Evolutionary conservation across 768 basidiomycete species (phyloP).

Genomic region (Austroboletus eburneus): DNA sequence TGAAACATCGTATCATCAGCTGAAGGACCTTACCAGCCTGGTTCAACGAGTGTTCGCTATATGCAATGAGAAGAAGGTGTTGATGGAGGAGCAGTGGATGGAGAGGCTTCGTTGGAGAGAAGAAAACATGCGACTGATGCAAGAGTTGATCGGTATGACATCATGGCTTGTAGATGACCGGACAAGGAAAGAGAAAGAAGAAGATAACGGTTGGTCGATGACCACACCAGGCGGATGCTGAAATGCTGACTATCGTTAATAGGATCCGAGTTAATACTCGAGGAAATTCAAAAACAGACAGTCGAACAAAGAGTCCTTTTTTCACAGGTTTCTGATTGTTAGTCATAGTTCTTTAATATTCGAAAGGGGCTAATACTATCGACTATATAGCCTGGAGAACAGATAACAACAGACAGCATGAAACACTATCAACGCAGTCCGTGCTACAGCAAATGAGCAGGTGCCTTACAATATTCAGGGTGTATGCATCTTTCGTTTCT

Average conservation of each 20-base stretch:
- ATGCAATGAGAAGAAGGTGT: conserved; percentile 49
- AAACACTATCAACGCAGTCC: conserved; percentile 57
- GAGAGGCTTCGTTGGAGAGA: conserved; percentile 51
- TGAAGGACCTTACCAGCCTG: conserved; percentile 62
- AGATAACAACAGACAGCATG: conserved; percentile 54
- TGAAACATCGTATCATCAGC: conserved; percentile 49
- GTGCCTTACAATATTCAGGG: conserved; percentile 75
- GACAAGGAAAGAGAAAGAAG: conserved; percentile 38
- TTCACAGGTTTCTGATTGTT: conserved; percentile 51
- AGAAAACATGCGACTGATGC: conserved; percentile 49
- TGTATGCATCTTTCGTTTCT: conserved; percentile 39
- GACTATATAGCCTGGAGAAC: conserved; percentile 51
- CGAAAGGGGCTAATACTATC: background rate
- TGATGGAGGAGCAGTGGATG: conserved; percentile 52
- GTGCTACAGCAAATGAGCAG: conserved; percentile 67
- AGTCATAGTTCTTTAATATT: conserved; percentile 15
- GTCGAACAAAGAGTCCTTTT: conserved; percentile 52
- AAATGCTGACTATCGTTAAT: conserved; percentile 4
- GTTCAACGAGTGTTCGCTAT: conserved; percentile 57
- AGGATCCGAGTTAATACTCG: conserved; percentile 45
- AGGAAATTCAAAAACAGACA: conserved; percentile 45
- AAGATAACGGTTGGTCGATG: conserved; percentile 45
- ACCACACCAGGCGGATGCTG: background rate
- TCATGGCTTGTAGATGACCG: conserved; percentile 47
- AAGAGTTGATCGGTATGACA: conserved; percentile 55